These are phyloP conservation scores for Polytrichum formosum DNA, from an alignment of 225 moss, liverwort and hornwort species.

Conservation along the genomic window DNA sequence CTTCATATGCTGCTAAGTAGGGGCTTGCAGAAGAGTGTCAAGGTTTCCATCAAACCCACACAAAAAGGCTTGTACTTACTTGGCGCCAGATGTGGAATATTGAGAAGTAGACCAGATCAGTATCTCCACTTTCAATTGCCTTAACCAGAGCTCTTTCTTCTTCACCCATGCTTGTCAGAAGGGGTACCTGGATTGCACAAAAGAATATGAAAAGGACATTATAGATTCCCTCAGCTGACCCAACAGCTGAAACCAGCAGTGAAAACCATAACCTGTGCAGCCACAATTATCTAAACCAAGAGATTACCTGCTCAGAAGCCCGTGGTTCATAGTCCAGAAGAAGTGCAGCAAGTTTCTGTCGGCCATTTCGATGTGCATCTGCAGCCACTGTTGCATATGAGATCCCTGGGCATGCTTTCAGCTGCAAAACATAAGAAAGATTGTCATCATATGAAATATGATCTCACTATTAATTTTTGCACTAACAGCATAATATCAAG, in stretches of 20 bases:
- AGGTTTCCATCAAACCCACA: not conserved
- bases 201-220: not conserved
- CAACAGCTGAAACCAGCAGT: conserved; percentile 12
- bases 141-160: conserved; percentile 94
- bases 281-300: not conserved
- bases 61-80: conserved; percentile 42
- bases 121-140: conserved; percentile 97
- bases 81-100: conserved; percentile 95
- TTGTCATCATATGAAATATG: not conserved
- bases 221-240: not conserved
- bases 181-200: conserved; percentile 58
- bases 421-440: conserved; percentile 31
- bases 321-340: conserved; percentile 96
- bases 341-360: conserved; percentile 94
- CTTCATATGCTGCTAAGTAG: no score
- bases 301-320: conserved; percentile 86
- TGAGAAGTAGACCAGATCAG: conserved; percentile 91
- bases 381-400: conserved; percentile 97
- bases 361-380: conserved; percentile 86
- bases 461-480: no score
- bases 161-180: conserved; percentile 98
- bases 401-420: conserved; percentile 72
- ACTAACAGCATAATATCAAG: no score
- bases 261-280: conserved; percentile 7
- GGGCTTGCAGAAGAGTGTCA: no score